Evolutionary conservation across 176 grass and related monocot genomes (phyloP), one percentile per base, ranked within the genome.

Genomic region (Typha latifolia): DNA sequence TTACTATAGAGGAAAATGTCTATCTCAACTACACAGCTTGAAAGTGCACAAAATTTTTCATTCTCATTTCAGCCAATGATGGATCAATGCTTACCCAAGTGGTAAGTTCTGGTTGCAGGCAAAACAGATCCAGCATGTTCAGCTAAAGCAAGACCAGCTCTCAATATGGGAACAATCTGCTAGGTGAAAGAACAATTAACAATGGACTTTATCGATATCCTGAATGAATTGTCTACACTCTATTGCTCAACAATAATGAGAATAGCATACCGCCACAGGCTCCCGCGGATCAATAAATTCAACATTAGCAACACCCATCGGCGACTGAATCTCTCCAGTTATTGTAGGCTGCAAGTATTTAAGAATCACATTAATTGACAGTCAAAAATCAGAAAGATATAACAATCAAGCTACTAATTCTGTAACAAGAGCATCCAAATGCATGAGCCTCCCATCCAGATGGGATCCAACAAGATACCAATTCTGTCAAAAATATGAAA

Each of bases 221-320:
- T 65, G 22, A 66, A 10, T 34, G 49, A 74, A 75, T 10, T 61
- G 74, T 74, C 4, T 59, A 51, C 2, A 51, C 27, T 29, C 27
- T 29, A 29, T 2, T 29, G 18, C 12, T 37, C 55, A 12, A 31
- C 22, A 27, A 12, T 43, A 43, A 73, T 57, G 48, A 72, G 87
- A 75, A 61, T 77, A 32, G 77, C 78, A 82, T 74, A 97, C 94
- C 59, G 81, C 47, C 72, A 93, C 73, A 76, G 94, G 86, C 64
- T 99, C 89, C 79, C 89, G 82, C 80, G 94, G 94, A 77, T 99
- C 94, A 52, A 99, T 84, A 64, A 99, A 99, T 84, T 99, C 94
- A 72, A 99, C 89, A 74, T 77, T 86, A 32, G 94, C 77, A 76
- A 85, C 81, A 80, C 78, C 83, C 68, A 99, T 71, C 49, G 89